Evolutionary conservation across 257 asterid species (phyloP).

Genomic region (Cordia subcordata): DNA sequence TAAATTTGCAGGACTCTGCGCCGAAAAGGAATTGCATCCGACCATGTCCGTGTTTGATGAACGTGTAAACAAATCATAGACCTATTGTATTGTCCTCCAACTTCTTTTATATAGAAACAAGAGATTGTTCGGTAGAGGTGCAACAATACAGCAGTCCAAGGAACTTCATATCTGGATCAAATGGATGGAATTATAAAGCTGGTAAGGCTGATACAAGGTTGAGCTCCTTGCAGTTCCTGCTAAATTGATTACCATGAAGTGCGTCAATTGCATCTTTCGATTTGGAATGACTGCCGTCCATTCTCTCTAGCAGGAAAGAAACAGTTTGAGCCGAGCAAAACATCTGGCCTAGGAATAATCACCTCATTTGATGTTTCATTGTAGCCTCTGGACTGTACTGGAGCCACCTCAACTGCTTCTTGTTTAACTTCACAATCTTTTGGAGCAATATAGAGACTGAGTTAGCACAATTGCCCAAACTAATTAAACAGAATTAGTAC

Average conservation of each 20-base stretch:
- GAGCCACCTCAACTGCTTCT: constrained; percentile 15
- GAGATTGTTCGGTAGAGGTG: background rate
- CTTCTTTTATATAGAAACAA: background rate
- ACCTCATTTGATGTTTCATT: constrained; percentile 16
- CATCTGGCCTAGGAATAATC: background rate
- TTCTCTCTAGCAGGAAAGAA: background rate
- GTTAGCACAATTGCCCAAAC: constrained; percentile 9
- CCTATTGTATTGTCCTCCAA: background rate
- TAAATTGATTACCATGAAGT: background rate
- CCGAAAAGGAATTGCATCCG: too few relatives aligned
- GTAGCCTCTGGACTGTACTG: constrained; percentile 9
- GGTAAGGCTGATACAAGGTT: background rate
- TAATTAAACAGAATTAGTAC: too few relatives aligned
- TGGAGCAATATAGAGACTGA: constrained; percentile 12
- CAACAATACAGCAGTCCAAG: background rate
- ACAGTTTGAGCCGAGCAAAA: background rate
- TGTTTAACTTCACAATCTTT: constrained; percentile 35
- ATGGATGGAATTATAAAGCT: background rate
- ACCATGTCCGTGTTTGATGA: background rate
- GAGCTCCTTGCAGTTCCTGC: background rate
- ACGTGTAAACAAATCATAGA: too few relatives aligned
- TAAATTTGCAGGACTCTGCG: too few relatives aligned
- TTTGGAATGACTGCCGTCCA: background rate
- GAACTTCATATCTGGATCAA: background rate
- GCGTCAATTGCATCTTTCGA: background rate